Conservation (phyloP, 176 grass and related monocot genomes). For the Triticum monococcum region DNA sequence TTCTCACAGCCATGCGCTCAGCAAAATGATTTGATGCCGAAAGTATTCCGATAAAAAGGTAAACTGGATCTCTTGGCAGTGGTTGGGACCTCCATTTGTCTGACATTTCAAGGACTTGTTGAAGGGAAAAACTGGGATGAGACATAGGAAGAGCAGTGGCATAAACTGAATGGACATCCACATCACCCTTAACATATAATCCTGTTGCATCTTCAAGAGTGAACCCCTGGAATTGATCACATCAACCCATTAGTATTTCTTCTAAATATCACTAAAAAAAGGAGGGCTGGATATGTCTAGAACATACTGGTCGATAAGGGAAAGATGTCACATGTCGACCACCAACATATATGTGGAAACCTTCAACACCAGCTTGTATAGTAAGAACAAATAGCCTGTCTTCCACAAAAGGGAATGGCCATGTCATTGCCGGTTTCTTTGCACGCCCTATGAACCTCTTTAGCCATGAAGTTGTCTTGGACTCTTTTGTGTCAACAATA, state of each 20-base stretch:
- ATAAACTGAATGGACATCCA: conserved; percentile 86
- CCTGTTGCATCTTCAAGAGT: conserved; percentile 98
- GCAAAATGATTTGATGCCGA: conserved; percentile 96
- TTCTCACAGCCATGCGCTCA: conserved; percentile 95
- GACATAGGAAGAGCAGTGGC: conserved; percentile 83
- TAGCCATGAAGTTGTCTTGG: conserved; percentile 92
- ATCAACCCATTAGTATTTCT: conserved; percentile 17
- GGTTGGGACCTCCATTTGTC: conserved; percentile 82
- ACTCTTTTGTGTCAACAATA: conserved; percentile 76
- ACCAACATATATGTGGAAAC: conserved; percentile 90
- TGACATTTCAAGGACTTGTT: conserved; percentile 94
- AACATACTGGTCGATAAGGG: conserved; percentile 80
- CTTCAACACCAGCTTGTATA: conserved; percentile 95
- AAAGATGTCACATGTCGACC: conserved; percentile 89
- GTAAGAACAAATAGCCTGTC: conserved; percentile 93
- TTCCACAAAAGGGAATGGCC: conserved; percentile 94
- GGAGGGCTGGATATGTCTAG: not conserved
- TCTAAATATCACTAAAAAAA: conserved; percentile 7
- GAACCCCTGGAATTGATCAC: conserved; percentile 73
- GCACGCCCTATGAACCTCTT: conserved; percentile 98
- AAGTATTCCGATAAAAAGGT: conserved; percentile 90
- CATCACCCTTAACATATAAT: conserved; percentile 85
- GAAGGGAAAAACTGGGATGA: conserved; percentile 94
- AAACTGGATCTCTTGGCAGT: conserved; percentile 54
- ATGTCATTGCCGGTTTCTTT: conserved; percentile 91